A percentile compares a stretch with the other conserved stretches of the same genome.
Evolutionary conservation across 78 protist species (phyloP).

Genomic region (Speleostelium caveatum): DNA sequence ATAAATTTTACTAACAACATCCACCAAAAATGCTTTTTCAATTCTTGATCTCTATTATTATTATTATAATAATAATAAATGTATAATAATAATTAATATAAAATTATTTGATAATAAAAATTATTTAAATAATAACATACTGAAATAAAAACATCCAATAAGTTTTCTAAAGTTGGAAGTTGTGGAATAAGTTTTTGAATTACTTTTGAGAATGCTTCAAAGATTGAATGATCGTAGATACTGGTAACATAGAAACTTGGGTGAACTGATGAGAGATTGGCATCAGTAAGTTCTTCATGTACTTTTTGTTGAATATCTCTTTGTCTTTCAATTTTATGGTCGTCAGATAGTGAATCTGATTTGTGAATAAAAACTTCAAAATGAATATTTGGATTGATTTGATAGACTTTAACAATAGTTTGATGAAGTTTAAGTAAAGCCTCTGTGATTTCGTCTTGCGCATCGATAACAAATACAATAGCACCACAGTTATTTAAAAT

Average conservation of each 20-base stretch:
- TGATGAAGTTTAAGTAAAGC: constrained; percentile 83
- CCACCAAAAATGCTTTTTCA: constrained; percentile 97
- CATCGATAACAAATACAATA: constrained; percentile 96
- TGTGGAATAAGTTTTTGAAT: constrained; percentile 97
- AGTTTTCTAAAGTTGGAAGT: constrained; percentile 93
- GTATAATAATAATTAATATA: not conserved
- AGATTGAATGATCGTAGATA: constrained; percentile 98
- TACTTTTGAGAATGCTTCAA: constrained; percentile 97
- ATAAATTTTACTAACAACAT: constrained; percentile 96
- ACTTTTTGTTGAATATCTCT: constrained; percentile 92
- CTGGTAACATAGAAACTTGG: constrained; percentile 94
- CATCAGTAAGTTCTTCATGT: constrained; percentile 86
- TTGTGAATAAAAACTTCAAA: constrained; percentile 98
- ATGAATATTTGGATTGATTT: constrained; percentile 85
- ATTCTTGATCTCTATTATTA: constrained; percentile 87
- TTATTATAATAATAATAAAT: constrained; percentile 6
- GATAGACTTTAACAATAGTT: constrained; percentile 81
- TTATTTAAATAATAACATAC: constrained; percentile 35
- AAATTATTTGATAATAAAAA: not conserved
- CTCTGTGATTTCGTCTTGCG: constrained; percentile 87
- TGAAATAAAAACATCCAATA: constrained; percentile 92
- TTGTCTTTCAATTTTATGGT: constrained; percentile 91
- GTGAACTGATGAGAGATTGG: constrained; percentile 70
- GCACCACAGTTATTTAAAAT: constrained; percentile 94
- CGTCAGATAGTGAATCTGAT: constrained; percentile 94